A percentile compares a stretch with the other conserved stretches of the same genome.
These are phyloP conservation scores for Ochetophila trinervis DNA, from an alignment of 306 rosid species.

Conservation along the genomic window DNA sequence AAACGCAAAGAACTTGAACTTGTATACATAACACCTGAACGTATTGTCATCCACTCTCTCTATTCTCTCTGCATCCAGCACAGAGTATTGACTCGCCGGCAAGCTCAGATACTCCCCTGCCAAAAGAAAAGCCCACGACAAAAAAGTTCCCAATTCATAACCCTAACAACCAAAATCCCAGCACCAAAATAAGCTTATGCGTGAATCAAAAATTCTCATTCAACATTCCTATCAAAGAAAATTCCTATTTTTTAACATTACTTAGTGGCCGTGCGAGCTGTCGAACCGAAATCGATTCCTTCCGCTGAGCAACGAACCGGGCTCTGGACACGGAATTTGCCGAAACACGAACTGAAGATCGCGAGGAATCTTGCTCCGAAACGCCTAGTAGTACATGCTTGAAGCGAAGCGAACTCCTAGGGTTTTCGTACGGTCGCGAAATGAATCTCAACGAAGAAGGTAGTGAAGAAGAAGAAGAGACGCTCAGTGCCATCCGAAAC, in stretches of 20 bases:
- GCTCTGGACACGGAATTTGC: constrained; percentile 54
- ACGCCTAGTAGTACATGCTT: constrained; percentile 1
- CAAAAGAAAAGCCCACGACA: background rate
- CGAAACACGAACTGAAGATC: constrained; percentile 50
- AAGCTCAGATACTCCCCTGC: constrained; percentile 86
- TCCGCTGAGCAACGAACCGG: constrained; percentile 72
- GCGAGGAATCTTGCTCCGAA: constrained; percentile 16
- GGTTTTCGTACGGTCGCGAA: constrained; percentile 22
- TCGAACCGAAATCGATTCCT: constrained; percentile 57
- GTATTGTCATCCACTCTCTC: constrained; percentile 84
- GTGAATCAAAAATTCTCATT: background rate
- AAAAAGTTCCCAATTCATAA: background rate
- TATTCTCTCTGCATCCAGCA: constrained; percentile 94
- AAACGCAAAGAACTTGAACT: constrained; percentile 69
- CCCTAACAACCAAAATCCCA: too few relatives aligned
- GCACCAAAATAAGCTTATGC: too few relatives aligned
- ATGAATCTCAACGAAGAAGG: constrained; percentile 30
- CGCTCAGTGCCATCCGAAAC: constrained; percentile 50
- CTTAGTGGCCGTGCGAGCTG: constrained; percentile 83
- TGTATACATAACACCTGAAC: constrained; percentile 83
- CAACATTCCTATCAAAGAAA: background rate
- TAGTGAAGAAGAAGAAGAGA: background rate
- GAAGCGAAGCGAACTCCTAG: constrained; percentile 16
- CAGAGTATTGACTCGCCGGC: constrained; percentile 97
- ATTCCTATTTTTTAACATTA: constrained; percentile 42